Percentiles rank a stretch among this genome's conserved stretches.
phyloP scores from a whole-genome alignment of 495 filamentous ascomycete species.

The Wilcoxina mikolae region DNA sequence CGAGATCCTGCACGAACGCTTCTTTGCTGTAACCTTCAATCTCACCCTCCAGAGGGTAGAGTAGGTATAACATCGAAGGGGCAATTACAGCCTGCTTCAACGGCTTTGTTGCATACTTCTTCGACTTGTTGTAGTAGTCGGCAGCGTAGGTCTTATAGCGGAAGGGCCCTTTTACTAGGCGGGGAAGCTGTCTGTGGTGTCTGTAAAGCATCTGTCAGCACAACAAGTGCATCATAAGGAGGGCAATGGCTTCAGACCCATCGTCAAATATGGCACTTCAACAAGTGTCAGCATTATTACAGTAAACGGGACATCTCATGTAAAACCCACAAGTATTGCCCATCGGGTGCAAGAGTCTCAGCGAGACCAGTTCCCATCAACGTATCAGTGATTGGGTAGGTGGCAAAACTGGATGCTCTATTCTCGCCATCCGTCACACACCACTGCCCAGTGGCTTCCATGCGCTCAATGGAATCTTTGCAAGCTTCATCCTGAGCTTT shows the following conservation, averaged over 20 bases:
- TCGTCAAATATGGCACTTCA: constrained; percentile 34
- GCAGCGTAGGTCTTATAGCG: constrained; percentile 33
- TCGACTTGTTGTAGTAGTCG: constrained; percentile 30
- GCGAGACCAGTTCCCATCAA: constrained; percentile 32
- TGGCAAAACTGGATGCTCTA: constrained; percentile 32
- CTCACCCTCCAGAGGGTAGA: constrained; percentile 32
- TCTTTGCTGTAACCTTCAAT: constrained; percentile 31
- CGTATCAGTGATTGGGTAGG: constrained; percentile 32
- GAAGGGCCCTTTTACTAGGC: constrained; percentile 31
- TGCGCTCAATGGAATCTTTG: constrained; percentile 31
- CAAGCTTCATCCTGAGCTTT: constrained; percentile 32
- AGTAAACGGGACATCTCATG: not conserved
- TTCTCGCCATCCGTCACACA: constrained; percentile 34
- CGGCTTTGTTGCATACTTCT: constrained; percentile 26
- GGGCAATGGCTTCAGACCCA: constrained; percentile 15
- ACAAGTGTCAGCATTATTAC: not conserved
- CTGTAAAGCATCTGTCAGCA: not conserved
- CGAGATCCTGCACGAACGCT: constrained; percentile 33
- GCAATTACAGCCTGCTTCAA: constrained; percentile 36
- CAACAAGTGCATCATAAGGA: not conserved
- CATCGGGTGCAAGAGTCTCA: constrained; percentile 29
- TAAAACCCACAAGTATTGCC: constrained; percentile 31
- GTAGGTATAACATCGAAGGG: constrained; percentile 34
- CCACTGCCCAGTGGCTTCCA: constrained; percentile 30
- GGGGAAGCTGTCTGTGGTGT: constrained; percentile 33